Percentiles rank a stretch among this genome's conserved stretches.
phyloP scores from a whole-genome alignment of 257 asterid genomes.

The Solanum virginianum region DNA sequence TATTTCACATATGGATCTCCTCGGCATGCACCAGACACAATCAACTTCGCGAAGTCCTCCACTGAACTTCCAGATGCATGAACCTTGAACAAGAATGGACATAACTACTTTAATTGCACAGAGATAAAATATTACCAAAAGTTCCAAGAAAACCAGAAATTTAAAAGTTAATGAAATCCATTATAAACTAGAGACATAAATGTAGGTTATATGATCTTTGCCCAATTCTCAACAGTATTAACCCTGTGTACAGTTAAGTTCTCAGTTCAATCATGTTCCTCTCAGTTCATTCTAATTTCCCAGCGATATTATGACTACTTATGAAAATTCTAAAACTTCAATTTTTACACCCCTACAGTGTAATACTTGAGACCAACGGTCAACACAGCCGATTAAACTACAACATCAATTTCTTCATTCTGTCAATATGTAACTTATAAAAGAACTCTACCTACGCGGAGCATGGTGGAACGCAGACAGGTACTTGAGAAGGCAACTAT shows the following conservation, averaged over 20 bases:
- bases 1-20: constrained; percentile 80
- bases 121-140: background rate
- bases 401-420: background rate
- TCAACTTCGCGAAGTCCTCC: constrained; percentile 72
- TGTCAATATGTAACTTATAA: background rate
- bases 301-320: background rate
- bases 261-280: background rate
- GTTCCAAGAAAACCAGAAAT: background rate
- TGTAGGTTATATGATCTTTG: background rate
- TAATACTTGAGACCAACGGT: background rate
- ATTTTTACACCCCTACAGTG: background rate
- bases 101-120: background rate
- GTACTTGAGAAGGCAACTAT: background rate
- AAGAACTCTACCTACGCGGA: background rate
- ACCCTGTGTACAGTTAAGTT: background rate
- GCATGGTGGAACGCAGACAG: background rate
- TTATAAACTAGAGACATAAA: background rate
- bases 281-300: background rate
- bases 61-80: constrained; percentile 53
- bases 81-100: constrained; percentile 19
- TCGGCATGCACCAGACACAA: constrained; percentile 77
- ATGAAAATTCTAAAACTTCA: background rate
- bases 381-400: background rate
- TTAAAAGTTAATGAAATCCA: background rate
- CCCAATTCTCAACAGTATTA: background rate